A percentile compares a stretch with the other conserved stretches of the same genome.
These are phyloP conservation scores for Volvox carteri DNA, from an alignment of 163 green algal genomes.

Conservation along the genomic window DNA sequence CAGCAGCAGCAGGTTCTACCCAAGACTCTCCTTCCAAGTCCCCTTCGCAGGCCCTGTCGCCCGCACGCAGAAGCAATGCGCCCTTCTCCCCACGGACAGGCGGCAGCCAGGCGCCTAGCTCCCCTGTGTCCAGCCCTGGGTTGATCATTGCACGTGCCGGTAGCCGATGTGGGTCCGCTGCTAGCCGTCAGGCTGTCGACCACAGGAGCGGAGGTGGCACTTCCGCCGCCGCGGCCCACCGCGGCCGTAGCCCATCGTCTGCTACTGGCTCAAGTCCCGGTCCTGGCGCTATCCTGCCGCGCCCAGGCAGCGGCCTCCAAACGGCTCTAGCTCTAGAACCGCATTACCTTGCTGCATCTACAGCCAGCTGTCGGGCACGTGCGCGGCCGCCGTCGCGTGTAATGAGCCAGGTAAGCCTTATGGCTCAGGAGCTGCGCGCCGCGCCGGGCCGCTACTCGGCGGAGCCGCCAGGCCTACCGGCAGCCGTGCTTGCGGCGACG, in stretches of 20 bases:
- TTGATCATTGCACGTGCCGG: no score
- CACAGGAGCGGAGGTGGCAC: background rate
- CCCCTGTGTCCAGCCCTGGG: no score
- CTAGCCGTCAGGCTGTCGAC: background rate
- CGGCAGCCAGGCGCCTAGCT: no score
- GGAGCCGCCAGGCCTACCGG: background rate
- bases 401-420: conserved; percentile 8
- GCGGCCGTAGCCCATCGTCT: background rate
- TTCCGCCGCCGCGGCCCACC: background rate
- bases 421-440: conserved; percentile 11
- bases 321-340: background rate
- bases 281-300: background rate
- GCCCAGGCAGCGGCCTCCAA: background rate
- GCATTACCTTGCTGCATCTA: background rate
- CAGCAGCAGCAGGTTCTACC: background rate
- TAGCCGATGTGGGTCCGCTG: no score
- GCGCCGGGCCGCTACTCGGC: background rate
- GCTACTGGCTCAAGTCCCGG: background rate
- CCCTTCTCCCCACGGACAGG: no score
- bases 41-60: no score
- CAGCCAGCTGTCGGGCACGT: background rate
- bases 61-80: no score
- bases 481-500: conserved; percentile 3
- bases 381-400: background rate
- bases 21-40: no score